Conservation (phyloP, 352 stramenopile genomes). For the Globisporangium cystogenes region DNA sequence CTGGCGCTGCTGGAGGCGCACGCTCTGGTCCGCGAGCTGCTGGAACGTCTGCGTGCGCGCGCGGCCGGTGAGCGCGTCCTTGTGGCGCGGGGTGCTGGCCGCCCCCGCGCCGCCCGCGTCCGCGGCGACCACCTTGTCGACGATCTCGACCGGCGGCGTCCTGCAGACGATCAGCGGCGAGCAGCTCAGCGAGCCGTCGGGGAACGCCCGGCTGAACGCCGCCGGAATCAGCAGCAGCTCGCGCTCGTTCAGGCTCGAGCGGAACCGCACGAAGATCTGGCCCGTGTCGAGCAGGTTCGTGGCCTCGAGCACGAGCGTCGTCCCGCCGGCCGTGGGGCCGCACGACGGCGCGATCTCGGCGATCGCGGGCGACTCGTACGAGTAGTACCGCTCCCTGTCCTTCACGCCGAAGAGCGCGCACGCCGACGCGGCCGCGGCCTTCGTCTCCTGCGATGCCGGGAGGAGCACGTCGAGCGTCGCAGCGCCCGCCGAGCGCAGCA, state of each 20-base stretch:
- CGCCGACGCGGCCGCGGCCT: conserved; percentile 5
- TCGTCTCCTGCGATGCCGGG: conserved; percentile 16
- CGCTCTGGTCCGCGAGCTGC: conserved; percentile 49
- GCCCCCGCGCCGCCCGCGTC: conserved; percentile 1
- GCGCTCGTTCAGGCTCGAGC: conserved; percentile 49
- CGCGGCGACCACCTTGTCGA: conserved; percentile 27
- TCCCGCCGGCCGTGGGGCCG: conserved; percentile 44
- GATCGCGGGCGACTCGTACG: conserved; percentile 68
- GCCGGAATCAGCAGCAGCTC: conserved; percentile 57
- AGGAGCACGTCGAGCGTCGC: conserved; percentile 45
- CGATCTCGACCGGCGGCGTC: conserved; percentile 47
- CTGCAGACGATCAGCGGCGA: conserved; percentile 55
- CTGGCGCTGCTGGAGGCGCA: conserved; percentile 18
- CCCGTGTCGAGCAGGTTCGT: conserved; percentile 62
- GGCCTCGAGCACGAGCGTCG: conserved; percentile 53
- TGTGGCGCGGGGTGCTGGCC: conserved; percentile 13
- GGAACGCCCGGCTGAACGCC: conserved; percentile 49
- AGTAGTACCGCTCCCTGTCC: conserved; percentile 56
- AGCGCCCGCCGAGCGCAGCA: conserved; percentile 37
- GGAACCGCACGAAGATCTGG: conserved; percentile 75
- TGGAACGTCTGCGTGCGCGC: conserved; percentile 45
- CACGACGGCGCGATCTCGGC: conserved; percentile 52
- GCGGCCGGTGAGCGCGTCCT: conserved; percentile 30
- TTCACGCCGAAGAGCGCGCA: conserved; percentile 28
- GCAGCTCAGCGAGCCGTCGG: conserved; percentile 41